phyloP scores from a whole-genome alignment of 2,329 filamentous ascomycete genomes.

The Diaporthe sp. region DNA sequence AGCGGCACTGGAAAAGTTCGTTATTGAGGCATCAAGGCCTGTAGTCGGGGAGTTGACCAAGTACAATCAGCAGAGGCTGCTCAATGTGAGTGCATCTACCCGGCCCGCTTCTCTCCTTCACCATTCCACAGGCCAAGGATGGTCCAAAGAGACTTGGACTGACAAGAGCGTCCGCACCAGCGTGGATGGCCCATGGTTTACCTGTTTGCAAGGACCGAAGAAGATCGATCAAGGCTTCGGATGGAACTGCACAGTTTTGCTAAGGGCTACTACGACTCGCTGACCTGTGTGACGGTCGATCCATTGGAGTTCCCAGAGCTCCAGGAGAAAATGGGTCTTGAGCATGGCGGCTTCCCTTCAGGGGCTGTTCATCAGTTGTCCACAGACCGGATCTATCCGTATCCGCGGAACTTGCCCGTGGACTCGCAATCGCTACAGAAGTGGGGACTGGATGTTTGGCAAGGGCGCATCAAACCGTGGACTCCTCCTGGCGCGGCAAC shows the following conservation, averaged over 20 bases:
- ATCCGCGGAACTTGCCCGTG: slow-evolving; percentile 48
- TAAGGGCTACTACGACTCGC: slow-evolving; percentile 49
- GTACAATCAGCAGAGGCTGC: slow-evolving; percentile 50
- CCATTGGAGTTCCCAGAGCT: slow-evolving; percentile 54
- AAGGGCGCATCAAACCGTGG: slow-evolving; percentile 54
- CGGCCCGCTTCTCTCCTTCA: not conserved
- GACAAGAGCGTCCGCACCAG: slow-evolving; percentile 40
- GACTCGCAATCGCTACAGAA: slow-evolving; percentile 49
- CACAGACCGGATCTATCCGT: slow-evolving; percentile 52
- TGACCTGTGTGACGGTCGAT: slow-evolving; percentile 54
- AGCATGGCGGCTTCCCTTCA: slow-evolving; percentile 46
- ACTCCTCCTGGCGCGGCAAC: slow-evolving; percentile 47
- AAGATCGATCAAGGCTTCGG: slow-evolving; percentile 49
- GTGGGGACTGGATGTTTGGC: slow-evolving; percentile 55
- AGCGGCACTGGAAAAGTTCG: slow-evolving; percentile 47
- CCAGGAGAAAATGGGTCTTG: slow-evolving; percentile 50
- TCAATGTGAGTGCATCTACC: slow-evolving; percentile 48
- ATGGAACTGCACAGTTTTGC: slow-evolving; percentile 50
- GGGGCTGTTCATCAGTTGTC: slow-evolving; percentile 54
- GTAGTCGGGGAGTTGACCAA: slow-evolving; percentile 51
- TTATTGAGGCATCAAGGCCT: slow-evolving; percentile 47
- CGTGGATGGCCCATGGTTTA: slow-evolving; percentile 55
- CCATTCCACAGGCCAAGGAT: not conserved
- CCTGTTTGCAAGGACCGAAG: slow-evolving; percentile 50
- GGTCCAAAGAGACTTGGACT: not conserved